Evolutionary conservation across 2,329 filamentous ascomycete genomes (phyloP), one percentile per base, ranked within the genome.

Genomic region (Colletotrichum plurivorum): DNA sequence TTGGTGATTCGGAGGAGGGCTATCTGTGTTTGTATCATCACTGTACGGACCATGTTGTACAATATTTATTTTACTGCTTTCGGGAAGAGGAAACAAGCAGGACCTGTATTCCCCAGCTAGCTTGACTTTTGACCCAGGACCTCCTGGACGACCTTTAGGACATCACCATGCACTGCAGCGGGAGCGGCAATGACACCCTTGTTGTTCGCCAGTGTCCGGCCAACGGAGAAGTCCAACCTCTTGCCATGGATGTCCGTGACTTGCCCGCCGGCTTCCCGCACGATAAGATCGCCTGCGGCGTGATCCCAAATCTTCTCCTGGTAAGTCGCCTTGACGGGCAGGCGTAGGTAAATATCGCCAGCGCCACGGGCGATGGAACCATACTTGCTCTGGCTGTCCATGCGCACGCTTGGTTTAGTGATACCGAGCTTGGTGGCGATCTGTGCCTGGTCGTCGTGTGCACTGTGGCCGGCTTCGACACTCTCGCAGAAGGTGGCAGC

Each of bases 301-400:
- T 99, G 96, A 78, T 99, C 96, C 96, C 96, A 99, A 74, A 99
- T 99, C 89, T 99, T 99, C 87, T 99, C 96, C 80, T 97, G 90
- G 83, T 99, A 99, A 62, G 92, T 91, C 74, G 92, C 92, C 78
- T 89, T 93, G 69, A 94, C 92, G 4, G 96, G 96, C 67, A 99
- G 84, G 62, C 97, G 89, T 67, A 99, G 88, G 83, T 99, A 99
- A 73, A 99, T 91, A 78, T 99, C 96, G 57, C 95, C 96, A 5
- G 95, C 94, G 53, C 96, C 96, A 71, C 96, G 88, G 43, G 96
- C 96, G 78, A 99, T 97, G 43, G 93, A 96, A 71, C 92, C 95
- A 82, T 99, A 99, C 83, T 99, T 99, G 75, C 96, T 95, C 83
- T 99, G 96, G 60, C 94, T 97, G 84, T 99, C 96, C 92, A 99